A percentile compares a stretch with the other conserved stretches of the same genome.
These are phyloP conservation scores for Huntiella abstrusa DNA, from an alignment of 2,329 filamentous ascomycete species.

Conservation along the genomic window DNA sequence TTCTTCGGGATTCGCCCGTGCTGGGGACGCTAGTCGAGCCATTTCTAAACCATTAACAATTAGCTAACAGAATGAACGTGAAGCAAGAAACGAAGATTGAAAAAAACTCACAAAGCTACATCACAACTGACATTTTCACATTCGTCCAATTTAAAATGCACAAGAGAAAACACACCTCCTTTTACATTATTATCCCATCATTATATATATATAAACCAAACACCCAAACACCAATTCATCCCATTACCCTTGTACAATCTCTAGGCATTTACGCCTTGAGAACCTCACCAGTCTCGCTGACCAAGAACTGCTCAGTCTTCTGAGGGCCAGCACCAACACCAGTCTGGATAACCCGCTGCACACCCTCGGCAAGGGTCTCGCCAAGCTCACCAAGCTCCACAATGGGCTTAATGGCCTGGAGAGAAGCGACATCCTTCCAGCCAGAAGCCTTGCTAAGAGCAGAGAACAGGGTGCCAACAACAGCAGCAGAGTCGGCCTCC, in stretches of 20 bases:
- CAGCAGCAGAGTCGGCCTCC: conserved; percentile 51
- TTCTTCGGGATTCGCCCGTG: too few relatives aligned
- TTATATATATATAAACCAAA: conserved; percentile 1
- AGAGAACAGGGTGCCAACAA: conserved; percentile 62
- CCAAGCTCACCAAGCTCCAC: conserved; percentile 46
- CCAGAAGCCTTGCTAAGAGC: conserved; percentile 46
- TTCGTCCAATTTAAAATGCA: too few relatives aligned
- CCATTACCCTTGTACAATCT: neutral
- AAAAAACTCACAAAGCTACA: too few relatives aligned
- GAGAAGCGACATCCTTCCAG: conserved; percentile 43
- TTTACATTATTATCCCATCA: neutral
- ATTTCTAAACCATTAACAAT: too few relatives aligned
- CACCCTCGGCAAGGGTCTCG: conserved; percentile 51
- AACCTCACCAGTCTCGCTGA: conserved; percentile 40
- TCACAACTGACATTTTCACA: too few relatives aligned
- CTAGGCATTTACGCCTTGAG: conserved; percentile 6
- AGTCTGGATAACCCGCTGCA: conserved; percentile 80
- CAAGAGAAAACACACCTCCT: too few relatives aligned
- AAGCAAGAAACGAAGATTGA: too few relatives aligned
- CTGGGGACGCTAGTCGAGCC: too few relatives aligned
- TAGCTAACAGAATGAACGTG: too few relatives aligned
- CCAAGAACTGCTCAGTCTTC: conserved; percentile 58
- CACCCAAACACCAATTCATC: neutral
- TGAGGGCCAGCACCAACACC: conserved; percentile 77
- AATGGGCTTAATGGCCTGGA: conserved; percentile 27